Evolutionary conservation across 805 yeast species (phyloP).

Genomic region (Metschnikowia arizonensis): DNA sequence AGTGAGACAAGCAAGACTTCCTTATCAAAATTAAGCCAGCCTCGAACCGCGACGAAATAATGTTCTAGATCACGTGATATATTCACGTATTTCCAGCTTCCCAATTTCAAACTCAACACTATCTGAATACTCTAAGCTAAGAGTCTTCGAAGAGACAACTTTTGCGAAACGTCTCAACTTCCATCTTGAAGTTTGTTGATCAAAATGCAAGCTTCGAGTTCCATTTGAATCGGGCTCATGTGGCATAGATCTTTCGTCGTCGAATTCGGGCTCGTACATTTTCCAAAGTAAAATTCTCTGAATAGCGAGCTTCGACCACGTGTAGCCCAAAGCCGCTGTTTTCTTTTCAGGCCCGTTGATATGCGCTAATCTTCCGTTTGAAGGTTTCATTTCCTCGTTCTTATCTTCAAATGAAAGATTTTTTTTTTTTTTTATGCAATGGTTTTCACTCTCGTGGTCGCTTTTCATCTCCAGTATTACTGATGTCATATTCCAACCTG

Average conservation of each 20-base stretch:
- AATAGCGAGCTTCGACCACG: constrained; percentile 18
- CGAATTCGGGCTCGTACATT: constrained; percentile 8
- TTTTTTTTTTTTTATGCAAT: neutral
- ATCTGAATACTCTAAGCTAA: neutral
- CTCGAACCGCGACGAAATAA: constrained; percentile 2
- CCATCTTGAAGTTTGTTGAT: neutral
- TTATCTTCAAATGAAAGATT: neutral
- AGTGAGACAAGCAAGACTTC: constrained; percentile 4
- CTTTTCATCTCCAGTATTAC: neutral
- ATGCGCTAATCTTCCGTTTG: too few relatives aligned
- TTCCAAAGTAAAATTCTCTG: constrained; percentile 18
- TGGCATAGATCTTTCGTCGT: neutral
- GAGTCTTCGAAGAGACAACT: constrained; percentile 4
- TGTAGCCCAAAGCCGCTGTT: constrained; percentile 18
- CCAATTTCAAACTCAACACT: constrained; percentile 1
- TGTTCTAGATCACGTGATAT: constrained; percentile 1
- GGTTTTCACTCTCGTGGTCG: neutral
- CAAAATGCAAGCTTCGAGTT: too few relatives aligned
- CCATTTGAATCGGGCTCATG: neutral
- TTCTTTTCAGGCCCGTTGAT: constrained; percentile 8
- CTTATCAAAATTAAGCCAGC: constrained; percentile 2
- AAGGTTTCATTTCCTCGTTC: neutral
- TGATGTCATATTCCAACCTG: constrained; percentile 60
- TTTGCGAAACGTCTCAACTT: constrained; percentile 7
- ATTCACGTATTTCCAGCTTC: constrained; percentile 1